Conservation (phyloP, 2,329 filamentous ascomycete genomes). For the Cryphonectria radicalis region DNA sequence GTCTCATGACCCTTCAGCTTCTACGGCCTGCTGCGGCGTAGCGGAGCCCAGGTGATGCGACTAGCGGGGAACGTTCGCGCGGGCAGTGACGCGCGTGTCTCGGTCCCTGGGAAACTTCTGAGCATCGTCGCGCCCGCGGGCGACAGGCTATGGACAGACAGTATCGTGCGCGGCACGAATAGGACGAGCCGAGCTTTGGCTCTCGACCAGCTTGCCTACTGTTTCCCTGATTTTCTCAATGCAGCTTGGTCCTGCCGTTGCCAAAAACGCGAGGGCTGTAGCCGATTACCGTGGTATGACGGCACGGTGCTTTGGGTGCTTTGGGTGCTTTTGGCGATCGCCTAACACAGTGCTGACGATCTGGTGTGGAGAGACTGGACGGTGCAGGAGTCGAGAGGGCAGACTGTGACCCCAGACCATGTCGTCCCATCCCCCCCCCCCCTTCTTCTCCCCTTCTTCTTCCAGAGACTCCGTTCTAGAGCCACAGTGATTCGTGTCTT, state of each 20-base stretch:
- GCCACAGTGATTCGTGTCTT: conserved; percentile 20
- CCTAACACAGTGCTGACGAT: conserved; percentile 19
- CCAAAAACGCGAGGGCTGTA: not conserved
- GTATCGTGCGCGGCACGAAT: conserved; percentile 2
- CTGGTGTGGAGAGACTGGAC: not conserved
- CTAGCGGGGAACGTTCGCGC: conserved; percentile 22
- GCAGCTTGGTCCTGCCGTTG: not conserved
- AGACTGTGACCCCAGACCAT: conserved; percentile 14
- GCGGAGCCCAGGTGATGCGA: conserved; percentile 22
- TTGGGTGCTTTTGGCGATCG: not conserved
- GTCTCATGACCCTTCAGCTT: conserved; percentile 15
- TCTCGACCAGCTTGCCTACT: not conserved
- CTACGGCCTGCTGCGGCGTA: conserved; percentile 23
- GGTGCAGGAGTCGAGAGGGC: conserved; percentile 13
- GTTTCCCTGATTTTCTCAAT: not conserved
- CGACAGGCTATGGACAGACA: not conserved
- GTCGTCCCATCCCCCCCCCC: not conserved
- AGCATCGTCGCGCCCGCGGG: not conserved
- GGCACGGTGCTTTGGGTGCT: not conserved
- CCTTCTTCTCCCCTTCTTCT: not conserved
- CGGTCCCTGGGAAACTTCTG: conserved; percentile 13
- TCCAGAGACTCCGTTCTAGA: conserved; percentile 13
- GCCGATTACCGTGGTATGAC: conserved; percentile 11
- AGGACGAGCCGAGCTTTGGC: not conserved
- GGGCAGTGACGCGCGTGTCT: conserved; percentile 26